Evolutionary conservation across 2,329 filamentous ascomycete genomes (phyloP), one percentile per base, ranked within the genome.

Genomic region (Fusarium sublunatum): DNA sequence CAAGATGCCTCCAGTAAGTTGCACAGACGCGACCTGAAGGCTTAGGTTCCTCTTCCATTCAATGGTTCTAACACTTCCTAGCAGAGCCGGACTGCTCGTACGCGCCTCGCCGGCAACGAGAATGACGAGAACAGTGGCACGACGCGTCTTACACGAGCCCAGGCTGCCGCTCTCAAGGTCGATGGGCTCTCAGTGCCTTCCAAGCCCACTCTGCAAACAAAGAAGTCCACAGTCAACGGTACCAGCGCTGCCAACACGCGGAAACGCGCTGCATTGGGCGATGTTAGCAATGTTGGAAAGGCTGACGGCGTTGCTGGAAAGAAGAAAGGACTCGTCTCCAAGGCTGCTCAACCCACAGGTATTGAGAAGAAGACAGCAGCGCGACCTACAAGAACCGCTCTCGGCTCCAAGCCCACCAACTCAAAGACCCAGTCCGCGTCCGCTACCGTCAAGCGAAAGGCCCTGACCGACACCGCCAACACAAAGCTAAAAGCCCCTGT

Each of bases 211-310:
- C 77, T 92, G 47, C 89, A 91, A 77, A 82, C 87, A 45, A 93
- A 93, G 80, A 92, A 89, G 77, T 79, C 87, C 13, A 78, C 82
- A 26, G 76, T 80, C 44, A 82, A 78, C 67, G 75, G 76, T 54
- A 79, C 81, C 47, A 77, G 82, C 71, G 77, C 82, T 43, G 82
- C 82, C 59, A 74, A 71, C 43, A 76, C 77, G 54, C 86, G 90
- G 73, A 95, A 91, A 81, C 92, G 95, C 74, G 86, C 90, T 70
- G 93, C 92, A 44, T 85, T 99, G 34, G 93, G 91, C 56, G 95
- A 99, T 81, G 91, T 97, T 70, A 98, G 93, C 86, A 99, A 99
- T 80, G 90, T 96, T 64, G 88, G 88, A 71, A 98, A 97, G 77
- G 84, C 85, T 43, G 91, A 91, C 50, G 82, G 78, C 6, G 81